Base-by-base conservation (phyloP, 257 asterid genomes). In the Lantana camara region DNA sequence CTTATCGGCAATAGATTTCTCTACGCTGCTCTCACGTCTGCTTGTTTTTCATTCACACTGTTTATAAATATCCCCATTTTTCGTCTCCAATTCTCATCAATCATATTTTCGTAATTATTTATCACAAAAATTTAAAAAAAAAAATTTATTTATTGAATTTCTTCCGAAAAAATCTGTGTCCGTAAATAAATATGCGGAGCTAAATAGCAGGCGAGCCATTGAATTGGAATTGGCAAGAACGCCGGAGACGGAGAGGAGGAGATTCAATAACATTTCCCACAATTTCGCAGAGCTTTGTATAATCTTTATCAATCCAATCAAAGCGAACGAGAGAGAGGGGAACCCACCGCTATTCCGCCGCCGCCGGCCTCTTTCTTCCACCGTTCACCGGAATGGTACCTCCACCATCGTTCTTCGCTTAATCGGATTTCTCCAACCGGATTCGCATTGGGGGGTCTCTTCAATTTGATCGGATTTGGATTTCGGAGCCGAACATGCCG, bases 401-500 rank as follows among this genome's bases (percentile, higher is more conserved):
- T 5, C 45, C 32, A 27, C 2, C 16, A 12, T 16, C 22, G 48
- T 54, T 66, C 64, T 42, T 30, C 68, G 13, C 27, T 60, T 29
- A 9, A 2, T 14, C 6, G 13, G 6, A 9, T 5, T 60, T 38
- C 35, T 67, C 21, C 35, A 7, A 52, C 23, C 7, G n/a, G 9
- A 10, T 4, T 5, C 45, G 9, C 45, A 5, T 30, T 30, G 35
- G 3, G 14, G 11, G 8, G 8, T 47, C 29, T 61, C 19, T 16
- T 61, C 10, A 17, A n/a, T 15, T 44, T 13, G 1, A n/a, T 17
- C 24, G n/a, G n/a, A n/a, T n/a, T n/a, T n/a, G n/a, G n/a, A n/a
- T n/a, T n/a, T n/a, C n/a, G n/a, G n/a, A n/a, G n/a, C 17, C 5
- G 29, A 38, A 57, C 9, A 85, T 83, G 94, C 63, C 86, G 53